These are phyloP conservation scores for Tetrahymena malaccensis DNA, from an alignment of 73 alveolate species.

Conservation along the genomic window DNA sequence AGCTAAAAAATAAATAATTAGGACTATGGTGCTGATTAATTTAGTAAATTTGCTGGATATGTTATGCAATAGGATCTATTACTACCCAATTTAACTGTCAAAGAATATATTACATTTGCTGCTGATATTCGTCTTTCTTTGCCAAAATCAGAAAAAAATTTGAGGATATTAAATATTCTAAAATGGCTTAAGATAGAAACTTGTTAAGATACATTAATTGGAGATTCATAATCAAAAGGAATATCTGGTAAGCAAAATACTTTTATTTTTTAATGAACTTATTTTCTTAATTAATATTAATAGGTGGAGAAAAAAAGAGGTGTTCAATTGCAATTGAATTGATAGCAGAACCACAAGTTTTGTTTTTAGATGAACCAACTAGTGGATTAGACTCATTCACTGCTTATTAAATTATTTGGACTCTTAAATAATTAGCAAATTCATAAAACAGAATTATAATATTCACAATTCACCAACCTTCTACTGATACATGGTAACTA, in stretches of 20 bases:
- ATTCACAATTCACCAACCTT: constrained; percentile 30
- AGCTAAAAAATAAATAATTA: constrained; percentile 3
- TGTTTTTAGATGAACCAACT: not conserved
- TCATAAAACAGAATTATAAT: constrained; percentile 1
- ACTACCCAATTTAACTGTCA: constrained; percentile 20
- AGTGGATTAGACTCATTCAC: constrained; percentile 5
- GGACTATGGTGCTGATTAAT: not conserved
- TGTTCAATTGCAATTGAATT: not conserved
- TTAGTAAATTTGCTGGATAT: constrained; percentile 17
- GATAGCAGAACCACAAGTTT: not conserved
- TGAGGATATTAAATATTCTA: not conserved
- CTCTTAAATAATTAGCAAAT: constrained; percentile 1
- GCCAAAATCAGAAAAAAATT: not conserved
- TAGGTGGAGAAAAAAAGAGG: constrained; percentile 4
- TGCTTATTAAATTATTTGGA: constrained; percentile 1
- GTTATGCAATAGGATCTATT: constrained; percentile 27
- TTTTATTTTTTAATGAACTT: not conserved
- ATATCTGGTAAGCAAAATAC: constrained; percentile 1
- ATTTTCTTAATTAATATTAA: not conserved
- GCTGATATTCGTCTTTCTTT: constrained; percentile 2
- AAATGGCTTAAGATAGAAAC: not conserved
- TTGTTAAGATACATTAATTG: constrained; percentile 18
- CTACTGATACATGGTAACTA: constrained; percentile 4
- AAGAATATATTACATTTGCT: constrained; percentile 15
- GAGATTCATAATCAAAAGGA: constrained; percentile 16